Conservation (phyloP, 495 filamentous ascomycete genomes). For the Acidomyces sp. region DNA sequence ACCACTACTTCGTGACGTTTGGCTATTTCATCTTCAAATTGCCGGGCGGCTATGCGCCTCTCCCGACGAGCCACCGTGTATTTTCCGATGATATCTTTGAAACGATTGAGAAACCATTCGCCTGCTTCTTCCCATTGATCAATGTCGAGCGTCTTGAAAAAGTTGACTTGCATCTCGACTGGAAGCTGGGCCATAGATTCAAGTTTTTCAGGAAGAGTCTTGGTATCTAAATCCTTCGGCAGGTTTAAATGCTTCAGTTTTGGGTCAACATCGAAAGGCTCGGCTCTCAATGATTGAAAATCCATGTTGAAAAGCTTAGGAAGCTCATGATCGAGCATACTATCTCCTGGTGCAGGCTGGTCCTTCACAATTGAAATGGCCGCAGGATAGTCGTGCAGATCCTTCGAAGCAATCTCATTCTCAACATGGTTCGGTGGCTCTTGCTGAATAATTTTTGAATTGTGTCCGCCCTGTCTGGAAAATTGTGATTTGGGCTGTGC, state of each 20-base stretch:
- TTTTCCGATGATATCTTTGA: constrained; percentile 46
- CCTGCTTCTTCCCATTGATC: constrained; percentile 73
- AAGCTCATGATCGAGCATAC: constrained; percentile 15
- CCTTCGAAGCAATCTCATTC: too few species aligned
- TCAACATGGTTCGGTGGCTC: too few species aligned
- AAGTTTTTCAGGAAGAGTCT: constrained; percentile 20
- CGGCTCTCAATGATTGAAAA: constrained; percentile 38
- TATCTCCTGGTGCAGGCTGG: too few species aligned
- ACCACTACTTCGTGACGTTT: constrained; percentile 40
- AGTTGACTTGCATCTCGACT: constrained; percentile 40
- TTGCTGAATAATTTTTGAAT: too few species aligned
- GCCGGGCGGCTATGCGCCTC: constrained; percentile 48
- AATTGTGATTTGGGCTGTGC: too few species aligned
- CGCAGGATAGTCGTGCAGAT: too few species aligned
- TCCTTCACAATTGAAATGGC: too few species aligned
- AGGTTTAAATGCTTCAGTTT: constrained; percentile 11
- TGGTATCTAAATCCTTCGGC: constrained; percentile 21
- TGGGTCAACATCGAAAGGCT: constrained; percentile 45
- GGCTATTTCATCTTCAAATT: constrained; percentile 58
- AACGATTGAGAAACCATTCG: constrained; percentile 63
- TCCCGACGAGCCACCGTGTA: constrained; percentile 50
- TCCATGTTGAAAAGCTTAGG: constrained; percentile 8
- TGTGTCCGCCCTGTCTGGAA: too few species aligned
- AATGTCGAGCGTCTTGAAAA: constrained; percentile 51
- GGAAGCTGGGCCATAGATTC: constrained; percentile 25